Percentiles rank a stretch among this genome's conserved stretches.
phyloP scores from a whole-genome alignment of 1,284 basidiomycete genomes.

The Cutaneotrichosporon daszewskae region DNA sequence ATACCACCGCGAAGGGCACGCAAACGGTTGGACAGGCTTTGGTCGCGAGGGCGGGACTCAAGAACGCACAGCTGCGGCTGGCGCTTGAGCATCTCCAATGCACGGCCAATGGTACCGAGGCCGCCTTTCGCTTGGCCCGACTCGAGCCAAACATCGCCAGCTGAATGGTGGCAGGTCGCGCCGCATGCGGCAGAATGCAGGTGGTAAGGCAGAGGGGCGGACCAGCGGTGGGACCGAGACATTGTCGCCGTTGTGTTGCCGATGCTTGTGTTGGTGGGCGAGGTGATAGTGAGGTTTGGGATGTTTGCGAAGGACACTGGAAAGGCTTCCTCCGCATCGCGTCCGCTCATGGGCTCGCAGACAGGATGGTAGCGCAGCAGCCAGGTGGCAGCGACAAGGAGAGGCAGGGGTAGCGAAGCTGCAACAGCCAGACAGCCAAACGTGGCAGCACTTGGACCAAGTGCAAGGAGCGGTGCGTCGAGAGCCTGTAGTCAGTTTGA shows the following conservation, averaged over 20 bases:
- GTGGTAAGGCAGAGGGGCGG: not conserved
- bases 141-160: too few relatives aligned
- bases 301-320: too few relatives aligned
- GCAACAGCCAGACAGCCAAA: slow-evolving; percentile 23
- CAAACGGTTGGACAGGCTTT: not conserved
- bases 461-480: slow-evolving; percentile 19
- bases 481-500: slow-evolving; percentile 10
- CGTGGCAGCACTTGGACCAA: slow-evolving; percentile 12
- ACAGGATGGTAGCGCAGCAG: slow-evolving; percentile 1
- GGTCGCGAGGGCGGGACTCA: not conserved
- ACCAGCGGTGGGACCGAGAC: not conserved
- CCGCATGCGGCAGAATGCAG: too few relatives aligned
- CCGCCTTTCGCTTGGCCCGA: slow-evolving; percentile 26
- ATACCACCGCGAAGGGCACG: not conserved
- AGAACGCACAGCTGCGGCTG: slow-evolving; percentile 28
- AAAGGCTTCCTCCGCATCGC: too few relatives aligned
- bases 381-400: slow-evolving; percentile 11
- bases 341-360: too few relatives aligned
- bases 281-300: too few relatives aligned
- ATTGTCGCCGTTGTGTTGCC: not conserved
- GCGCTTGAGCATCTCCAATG: slow-evolving; percentile 36
- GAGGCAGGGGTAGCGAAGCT: slow-evolving; percentile 24
- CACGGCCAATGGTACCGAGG: slow-evolving; percentile 18
- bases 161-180: too few relatives aligned
- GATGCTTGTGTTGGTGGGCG: not conserved